A percentile compares a stretch with the other conserved stretches of the same genome.
These are phyloP conservation scores for Plasmodium knowlesi DNA, from an alignment of 169 alveolate genomes.

Conservation along the genomic window DNA sequence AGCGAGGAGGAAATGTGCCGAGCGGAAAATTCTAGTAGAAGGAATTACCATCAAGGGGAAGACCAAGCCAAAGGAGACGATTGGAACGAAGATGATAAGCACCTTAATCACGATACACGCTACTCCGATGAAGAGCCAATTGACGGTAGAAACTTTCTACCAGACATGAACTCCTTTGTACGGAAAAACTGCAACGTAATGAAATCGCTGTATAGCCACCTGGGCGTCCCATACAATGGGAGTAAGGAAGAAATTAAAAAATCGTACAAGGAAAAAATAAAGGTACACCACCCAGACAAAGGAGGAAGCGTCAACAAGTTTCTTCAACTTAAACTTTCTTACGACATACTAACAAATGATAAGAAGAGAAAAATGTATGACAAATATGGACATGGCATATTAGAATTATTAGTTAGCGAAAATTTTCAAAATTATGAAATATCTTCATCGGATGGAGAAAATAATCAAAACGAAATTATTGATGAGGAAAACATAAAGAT, in stretches of 20 bases:
- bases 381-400: conserved; percentile 64
- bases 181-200: conserved; percentile 24
- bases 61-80: neutral
- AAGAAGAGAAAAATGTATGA: conserved; percentile 72
- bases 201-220: conserved; percentile 44
- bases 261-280: conserved; percentile 66
- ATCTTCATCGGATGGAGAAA: conserved; percentile 58
- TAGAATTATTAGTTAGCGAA: conserved; percentile 67
- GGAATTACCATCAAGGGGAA: neutral
- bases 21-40: neutral
- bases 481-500: conserved; percentile 46
- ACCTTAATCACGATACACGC: neutral
- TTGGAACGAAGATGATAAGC: neutral
- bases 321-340: conserved; percentile 55
- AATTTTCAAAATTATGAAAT: conserved; percentile 55
- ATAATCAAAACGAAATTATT: neutral
- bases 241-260: conserved; percentile 55
- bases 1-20: neutral
- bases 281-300: conserved; percentile 67
- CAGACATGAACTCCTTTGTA: conserved; percentile 3
- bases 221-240: conserved; percentile 53
- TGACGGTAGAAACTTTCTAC: neutral
- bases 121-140: neutral
- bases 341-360: conserved; percentile 51
- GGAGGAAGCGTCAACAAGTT: conserved; percentile 62